Percentiles rank a stretch among this genome's conserved stretches.
Evolutionary conservation across 2,329 filamentous ascomycete species (phyloP).

Genomic region (Zelopaecilomyces penicillatus): DNA sequence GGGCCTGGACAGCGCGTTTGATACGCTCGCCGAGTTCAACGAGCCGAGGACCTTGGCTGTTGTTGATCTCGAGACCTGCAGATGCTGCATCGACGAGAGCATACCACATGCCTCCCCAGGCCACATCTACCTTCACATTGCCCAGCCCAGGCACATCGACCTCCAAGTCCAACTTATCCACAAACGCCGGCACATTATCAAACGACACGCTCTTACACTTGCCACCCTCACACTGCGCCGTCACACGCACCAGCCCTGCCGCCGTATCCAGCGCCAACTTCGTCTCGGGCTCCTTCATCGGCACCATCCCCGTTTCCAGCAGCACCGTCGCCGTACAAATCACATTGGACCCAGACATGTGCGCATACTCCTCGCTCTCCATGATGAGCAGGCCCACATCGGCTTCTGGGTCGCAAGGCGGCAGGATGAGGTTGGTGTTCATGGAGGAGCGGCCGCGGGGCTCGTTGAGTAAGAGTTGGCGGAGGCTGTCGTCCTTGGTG

Average conservation of each 20-base stretch:
- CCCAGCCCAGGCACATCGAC: slow-evolving; percentile 34
- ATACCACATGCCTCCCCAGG: slow-evolving; percentile 39
- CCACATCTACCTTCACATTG: slow-evolving; percentile 31
- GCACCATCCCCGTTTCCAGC: slow-evolving; percentile 38
- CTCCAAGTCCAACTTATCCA: slow-evolving; percentile 28
- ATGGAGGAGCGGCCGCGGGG: slow-evolving; percentile 34
- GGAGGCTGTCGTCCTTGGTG: slow-evolving; percentile 29
- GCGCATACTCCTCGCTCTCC: slow-evolving; percentile 34
- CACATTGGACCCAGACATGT: slow-evolving; percentile 34
- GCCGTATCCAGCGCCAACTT: slow-evolving; percentile 33
- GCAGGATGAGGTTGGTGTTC: slow-evolving; percentile 31
- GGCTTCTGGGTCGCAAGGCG: slow-evolving; percentile 34
- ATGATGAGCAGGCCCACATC: slow-evolving; percentile 39
- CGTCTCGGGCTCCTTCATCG: slow-evolving; percentile 36
- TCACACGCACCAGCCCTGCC: slow-evolving; percentile 33
- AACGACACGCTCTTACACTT: slow-evolving; percentile 37
- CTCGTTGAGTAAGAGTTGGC: slow-evolving; percentile 36
- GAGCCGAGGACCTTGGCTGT: slow-evolving; percentile 24
- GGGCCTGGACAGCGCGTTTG: slow-evolving; percentile 27
- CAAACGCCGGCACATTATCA: slow-evolving; percentile 37
- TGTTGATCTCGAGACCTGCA: slow-evolving; percentile 26
- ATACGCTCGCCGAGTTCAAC: slow-evolving; percentile 35
- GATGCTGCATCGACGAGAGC: slow-evolving; percentile 31
- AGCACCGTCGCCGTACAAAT: slow-evolving; percentile 36
- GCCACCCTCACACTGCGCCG: slow-evolving; percentile 31